phyloP scores from a whole-genome alignment of 2,329 filamentous ascomycete species.

The Neonectria coccinea region DNA sequence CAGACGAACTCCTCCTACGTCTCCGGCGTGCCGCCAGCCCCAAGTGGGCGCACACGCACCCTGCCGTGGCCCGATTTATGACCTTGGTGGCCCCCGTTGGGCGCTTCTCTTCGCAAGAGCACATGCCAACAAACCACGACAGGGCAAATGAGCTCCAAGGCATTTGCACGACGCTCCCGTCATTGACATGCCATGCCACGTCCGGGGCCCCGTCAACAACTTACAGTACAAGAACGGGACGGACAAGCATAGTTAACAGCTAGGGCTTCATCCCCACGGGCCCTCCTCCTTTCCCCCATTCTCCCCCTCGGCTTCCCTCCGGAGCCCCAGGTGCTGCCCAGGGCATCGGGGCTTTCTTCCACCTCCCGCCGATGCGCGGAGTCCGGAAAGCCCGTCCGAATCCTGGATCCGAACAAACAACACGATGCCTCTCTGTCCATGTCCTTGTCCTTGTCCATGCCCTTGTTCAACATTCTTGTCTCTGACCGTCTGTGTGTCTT shows the following conservation, averaged over 20 bases:
- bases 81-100: constrained; percentile 22
- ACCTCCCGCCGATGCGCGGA: constrained; percentile 18
- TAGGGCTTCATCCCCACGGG: constrained; percentile 5
- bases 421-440: constrained; percentile 12
- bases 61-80: constrained; percentile 43
- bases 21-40: constrained; percentile 38
- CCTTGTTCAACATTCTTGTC: background rate
- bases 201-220: constrained; percentile 24
- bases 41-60: constrained; percentile 40
- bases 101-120: constrained; percentile 22
- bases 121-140: constrained; percentile 45
- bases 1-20: constrained; percentile 34
- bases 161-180: constrained; percentile 41
- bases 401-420: constrained; percentile 8
- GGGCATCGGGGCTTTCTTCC: constrained; percentile 24
- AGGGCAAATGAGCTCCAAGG: constrained; percentile 43
- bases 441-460: constrained; percentile 13
- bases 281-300: constrained; percentile 2
- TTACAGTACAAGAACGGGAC: constrained; percentile 3
- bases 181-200: constrained; percentile 42
- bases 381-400: constrained; percentile 23
- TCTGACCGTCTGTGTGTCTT: background rate
- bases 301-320: constrained; percentile 35
- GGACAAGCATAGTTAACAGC: constrained; percentile 5
- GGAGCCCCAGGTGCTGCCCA: constrained; percentile 28